A percentile compares a stretch with the other conserved stretches of the same genome.
These are phyloP conservation scores for Termitomyces sp. DNA, from an alignment of 768 basidiomycete species.

Conservation along the genomic window DNA sequence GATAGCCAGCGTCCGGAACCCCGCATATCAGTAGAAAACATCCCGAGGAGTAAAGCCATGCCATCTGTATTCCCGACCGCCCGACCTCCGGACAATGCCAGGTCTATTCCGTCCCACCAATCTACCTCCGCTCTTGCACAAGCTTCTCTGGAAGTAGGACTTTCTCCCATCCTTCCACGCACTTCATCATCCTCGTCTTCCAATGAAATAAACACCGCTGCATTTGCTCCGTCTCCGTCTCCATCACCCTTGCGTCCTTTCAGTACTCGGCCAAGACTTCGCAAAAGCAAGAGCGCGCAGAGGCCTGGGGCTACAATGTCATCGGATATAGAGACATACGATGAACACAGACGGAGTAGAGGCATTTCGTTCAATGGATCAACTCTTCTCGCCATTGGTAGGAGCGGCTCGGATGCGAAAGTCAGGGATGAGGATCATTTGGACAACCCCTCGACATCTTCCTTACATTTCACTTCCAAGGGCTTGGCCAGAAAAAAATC, in stretches of 20 bases:
- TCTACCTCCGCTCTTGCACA: constrained; percentile 47
- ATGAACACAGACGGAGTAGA: constrained; percentile 34
- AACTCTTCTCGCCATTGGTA: constrained; percentile 33
- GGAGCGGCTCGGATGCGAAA: constrained; percentile 37
- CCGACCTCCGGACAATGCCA: neutral
- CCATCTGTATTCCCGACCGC: neutral
- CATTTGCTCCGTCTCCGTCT: constrained; percentile 32
- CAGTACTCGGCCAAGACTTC: constrained; percentile 23
- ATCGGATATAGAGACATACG: constrained; percentile 16
- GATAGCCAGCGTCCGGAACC: neutral
- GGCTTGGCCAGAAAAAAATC: constrained; percentile 55
- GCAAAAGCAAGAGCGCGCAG: constrained; percentile 53
- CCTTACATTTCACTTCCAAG: constrained; percentile 30
- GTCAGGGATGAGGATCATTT: constrained; percentile 35
- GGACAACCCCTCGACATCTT: constrained; percentile 1
- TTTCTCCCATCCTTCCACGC: constrained; percentile 49
- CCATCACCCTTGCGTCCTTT: constrained; percentile 11
- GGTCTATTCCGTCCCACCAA: constrained; percentile 15
- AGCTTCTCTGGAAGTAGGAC: constrained; percentile 55
- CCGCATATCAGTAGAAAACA: neutral
- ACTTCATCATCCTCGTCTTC: constrained; percentile 37
- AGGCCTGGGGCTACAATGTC: constrained; percentile 28
- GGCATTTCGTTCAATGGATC: constrained; percentile 56
- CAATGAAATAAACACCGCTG: constrained; percentile 45
- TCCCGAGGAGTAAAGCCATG: neutral